Percentiles rank a stretch among this genome's conserved stretches.
phyloP scores from a whole-genome alignment of 208 protist genomes.

The Hexamita inflata region DNA sequence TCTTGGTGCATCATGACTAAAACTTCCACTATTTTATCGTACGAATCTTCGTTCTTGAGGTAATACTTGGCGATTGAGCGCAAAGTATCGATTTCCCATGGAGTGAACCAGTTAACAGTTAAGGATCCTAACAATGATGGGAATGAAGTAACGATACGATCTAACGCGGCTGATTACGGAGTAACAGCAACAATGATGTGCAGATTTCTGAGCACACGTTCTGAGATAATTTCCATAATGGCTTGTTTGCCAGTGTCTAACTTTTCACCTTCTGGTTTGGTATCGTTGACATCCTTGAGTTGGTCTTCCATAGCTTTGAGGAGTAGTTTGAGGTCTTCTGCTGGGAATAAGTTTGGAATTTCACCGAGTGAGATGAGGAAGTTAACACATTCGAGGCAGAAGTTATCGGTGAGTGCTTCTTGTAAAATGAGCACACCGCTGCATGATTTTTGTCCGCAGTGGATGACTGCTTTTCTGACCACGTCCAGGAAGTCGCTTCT shows the following conservation, averaged over 20 bases:
- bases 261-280: too few relatives aligned
- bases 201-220: conserved; percentile 69
- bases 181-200: conserved; percentile 88
- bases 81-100: conserved; percentile 80
- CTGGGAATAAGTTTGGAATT: conserved; percentile 79
- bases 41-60: conserved; percentile 46
- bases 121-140: conserved; percentile 89
- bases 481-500: conserved; percentile 85
- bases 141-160: conserved; percentile 81
- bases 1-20: conserved; percentile 10
- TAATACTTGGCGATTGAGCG: conserved; percentile 67
- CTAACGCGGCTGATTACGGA: conserved; percentile 77
- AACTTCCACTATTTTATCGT: not conserved
- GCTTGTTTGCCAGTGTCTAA: conserved; percentile 54
- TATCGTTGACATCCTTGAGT: conserved; percentile 64
- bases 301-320: conserved; percentile 81
- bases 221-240: conserved; percentile 75
- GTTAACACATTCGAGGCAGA: conserved; percentile 94
- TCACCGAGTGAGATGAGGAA: conserved; percentile 92
- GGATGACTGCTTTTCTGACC: conserved; percentile 74
- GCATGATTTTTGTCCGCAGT: conserved; percentile 66
- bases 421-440: conserved; percentile 86
- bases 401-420: conserved; percentile 82
- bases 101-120: conserved; percentile 93
- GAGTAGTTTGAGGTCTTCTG: conserved; percentile 92